These are phyloP conservation scores for Chrysosporium keratinophilum DNA, from an alignment of 2,329 filamentous ascomycete genomes.

Conservation along the genomic window DNA sequence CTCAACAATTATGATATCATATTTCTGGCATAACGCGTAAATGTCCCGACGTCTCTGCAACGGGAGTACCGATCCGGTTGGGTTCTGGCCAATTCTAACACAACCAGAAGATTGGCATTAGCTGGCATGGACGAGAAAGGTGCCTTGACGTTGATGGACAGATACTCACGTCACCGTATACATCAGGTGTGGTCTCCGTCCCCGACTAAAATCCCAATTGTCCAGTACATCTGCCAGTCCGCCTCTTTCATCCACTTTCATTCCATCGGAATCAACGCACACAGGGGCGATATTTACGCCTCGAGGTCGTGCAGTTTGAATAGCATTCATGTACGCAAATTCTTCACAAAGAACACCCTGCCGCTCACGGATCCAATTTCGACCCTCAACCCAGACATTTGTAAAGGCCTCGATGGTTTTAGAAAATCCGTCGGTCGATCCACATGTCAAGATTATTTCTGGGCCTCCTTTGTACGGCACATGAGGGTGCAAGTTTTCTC, in stretches of 20 bases:
- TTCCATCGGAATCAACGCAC: conserved; percentile 66
- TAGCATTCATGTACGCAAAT: conserved; percentile 69
- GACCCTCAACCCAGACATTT: conserved; percentile 61
- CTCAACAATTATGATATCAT: conserved; percentile 83
- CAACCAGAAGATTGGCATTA: background rate
- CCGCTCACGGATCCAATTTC: conserved; percentile 56
- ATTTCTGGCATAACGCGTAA: conserved; percentile 69
- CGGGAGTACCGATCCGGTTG: conserved; percentile 65
- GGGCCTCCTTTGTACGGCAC: conserved; percentile 67
- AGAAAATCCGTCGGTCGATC: conserved; percentile 73
- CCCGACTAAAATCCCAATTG: conserved; percentile 67
- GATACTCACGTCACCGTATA: conserved; percentile 74
- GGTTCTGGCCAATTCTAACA: conserved; percentile 73
- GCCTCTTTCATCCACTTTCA: conserved; percentile 62
- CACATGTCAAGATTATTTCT: conserved; percentile 68
- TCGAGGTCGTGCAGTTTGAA: conserved; percentile 55
- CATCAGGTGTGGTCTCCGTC: conserved; percentile 69
- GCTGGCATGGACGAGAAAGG: background rate
- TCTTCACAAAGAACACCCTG: conserved; percentile 70
- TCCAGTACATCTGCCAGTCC: conserved; percentile 67
- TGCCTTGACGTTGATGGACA: background rate
- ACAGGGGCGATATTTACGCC: conserved; percentile 66
- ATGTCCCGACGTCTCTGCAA: conserved; percentile 64
- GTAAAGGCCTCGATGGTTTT: conserved; percentile 68
- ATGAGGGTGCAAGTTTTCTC: conserved; percentile 66